Evolutionary conservation across 1,284 basidiomycete species (phyloP).

Genomic region (Malassezia slooffiae): DNA sequence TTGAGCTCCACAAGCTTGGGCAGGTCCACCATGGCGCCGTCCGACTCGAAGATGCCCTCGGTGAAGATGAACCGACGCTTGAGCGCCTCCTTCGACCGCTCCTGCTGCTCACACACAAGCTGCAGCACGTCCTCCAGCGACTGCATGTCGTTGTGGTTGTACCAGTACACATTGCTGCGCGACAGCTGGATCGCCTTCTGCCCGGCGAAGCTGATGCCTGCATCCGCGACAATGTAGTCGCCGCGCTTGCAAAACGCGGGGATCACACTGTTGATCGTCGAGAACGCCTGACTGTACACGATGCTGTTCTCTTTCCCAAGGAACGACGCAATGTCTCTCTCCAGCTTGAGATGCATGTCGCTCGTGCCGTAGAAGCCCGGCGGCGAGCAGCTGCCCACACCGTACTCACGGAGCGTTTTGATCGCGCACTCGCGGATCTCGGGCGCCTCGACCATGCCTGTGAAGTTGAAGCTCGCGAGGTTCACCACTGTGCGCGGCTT

Average conservation of each 20-base stretch:
- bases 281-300: constrained; percentile 88
- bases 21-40: constrained; percentile 80
- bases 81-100: constrained; percentile 56
- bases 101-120: constrained; percentile 71
- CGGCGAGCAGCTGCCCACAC: constrained; percentile 89
- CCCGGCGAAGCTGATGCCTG: constrained; percentile 83
- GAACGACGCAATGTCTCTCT: constrained; percentile 79
- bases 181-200: constrained; percentile 96
- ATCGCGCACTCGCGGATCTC: constrained; percentile 74
- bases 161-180: constrained; percentile 81
- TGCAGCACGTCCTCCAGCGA: constrained; percentile 80
- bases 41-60: constrained; percentile 91
- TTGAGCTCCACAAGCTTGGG: constrained; percentile 89
- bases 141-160: constrained; percentile 84
- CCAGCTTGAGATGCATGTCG: constrained; percentile 82
- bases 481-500: constrained; percentile 65
- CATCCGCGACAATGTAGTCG: constrained; percentile 95
- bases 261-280: constrained; percentile 84
- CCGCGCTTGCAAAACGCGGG: constrained; percentile 96
- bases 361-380: constrained; percentile 95
- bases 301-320: constrained; percentile 78
- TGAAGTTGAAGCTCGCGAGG: constrained; percentile 84
- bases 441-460: constrained; percentile 78
- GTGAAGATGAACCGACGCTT: constrained; percentile 91
- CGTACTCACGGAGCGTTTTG: constrained; percentile 78